phyloP scores from a whole-genome alignment of 2,329 filamentous ascomycete species.

The Ophiostoma triangulosporum region DNA sequence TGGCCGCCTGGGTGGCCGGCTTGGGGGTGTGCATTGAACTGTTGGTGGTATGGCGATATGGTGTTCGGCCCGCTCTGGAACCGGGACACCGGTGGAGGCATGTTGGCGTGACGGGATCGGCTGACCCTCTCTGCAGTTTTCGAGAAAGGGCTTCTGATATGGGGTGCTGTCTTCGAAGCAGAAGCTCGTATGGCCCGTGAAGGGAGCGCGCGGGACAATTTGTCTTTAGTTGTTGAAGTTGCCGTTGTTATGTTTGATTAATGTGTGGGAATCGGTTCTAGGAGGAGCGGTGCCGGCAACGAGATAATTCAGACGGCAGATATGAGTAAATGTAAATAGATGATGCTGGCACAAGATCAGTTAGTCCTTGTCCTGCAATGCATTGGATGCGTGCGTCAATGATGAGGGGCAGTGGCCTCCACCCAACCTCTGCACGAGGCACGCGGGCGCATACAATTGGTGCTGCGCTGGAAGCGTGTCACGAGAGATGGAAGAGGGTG shows the following conservation, averaged over 20 bases:
- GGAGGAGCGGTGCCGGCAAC: background rate
- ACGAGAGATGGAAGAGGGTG: background rate
- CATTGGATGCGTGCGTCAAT: too few relatives aligned
- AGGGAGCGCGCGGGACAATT: too few relatives aligned
- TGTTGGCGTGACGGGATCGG: conserved; percentile 10
- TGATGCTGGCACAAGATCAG: background rate
- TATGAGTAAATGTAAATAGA: background rate
- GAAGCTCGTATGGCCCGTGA: too few relatives aligned
- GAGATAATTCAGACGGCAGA: background rate
- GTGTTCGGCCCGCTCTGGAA: conserved; percentile 33
- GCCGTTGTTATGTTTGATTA: background rate
- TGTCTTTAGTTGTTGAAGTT: background rate
- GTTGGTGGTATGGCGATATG: conserved; percentile 34
- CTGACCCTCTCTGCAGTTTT: background rate
- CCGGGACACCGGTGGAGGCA: conserved; percentile 29
- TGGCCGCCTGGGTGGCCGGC: conserved; percentile 30
- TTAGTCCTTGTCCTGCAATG: background rate
- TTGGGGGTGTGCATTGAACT: conserved; percentile 42
- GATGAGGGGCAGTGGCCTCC: background rate
- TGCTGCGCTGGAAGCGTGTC: background rate
- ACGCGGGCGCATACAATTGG: background rate
- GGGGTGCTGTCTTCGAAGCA: background rate
- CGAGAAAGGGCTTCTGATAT: background rate
- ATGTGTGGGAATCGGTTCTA: background rate
- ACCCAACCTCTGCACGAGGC: background rate